Evolutionary conservation across 441 rosid species (phyloP).

Genomic region (Hypseocharis bilobata): DNA sequence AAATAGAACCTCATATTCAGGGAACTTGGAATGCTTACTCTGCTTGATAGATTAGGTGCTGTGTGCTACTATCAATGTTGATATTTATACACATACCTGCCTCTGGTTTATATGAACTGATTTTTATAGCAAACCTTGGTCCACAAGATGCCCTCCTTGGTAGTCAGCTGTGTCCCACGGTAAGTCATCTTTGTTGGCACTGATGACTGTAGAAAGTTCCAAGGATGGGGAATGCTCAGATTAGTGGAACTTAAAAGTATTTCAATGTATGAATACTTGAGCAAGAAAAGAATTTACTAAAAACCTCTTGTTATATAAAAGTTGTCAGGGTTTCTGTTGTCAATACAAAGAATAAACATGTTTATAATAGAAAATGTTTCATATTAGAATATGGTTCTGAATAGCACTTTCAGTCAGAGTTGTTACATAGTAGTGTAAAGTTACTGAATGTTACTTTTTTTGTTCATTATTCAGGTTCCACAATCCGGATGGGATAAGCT

Average conservation of each 20-base stretch:
- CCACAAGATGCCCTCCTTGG: neutral
- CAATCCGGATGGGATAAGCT: conserved; percentile 97
- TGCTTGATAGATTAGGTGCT: neutral
- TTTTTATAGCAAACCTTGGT: neutral
- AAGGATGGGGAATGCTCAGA: no score
- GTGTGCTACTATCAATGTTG: neutral
- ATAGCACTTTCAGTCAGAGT: neutral
- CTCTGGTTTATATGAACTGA: neutral
- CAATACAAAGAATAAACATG: no score
- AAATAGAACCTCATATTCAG: neutral
- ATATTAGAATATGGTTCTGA: no score
- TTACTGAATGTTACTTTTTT: conserved; percentile 15
- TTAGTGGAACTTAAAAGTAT: no score
- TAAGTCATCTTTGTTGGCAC: no score
- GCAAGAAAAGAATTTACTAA: no score
- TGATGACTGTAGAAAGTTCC: no score
- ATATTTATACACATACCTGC: neutral
- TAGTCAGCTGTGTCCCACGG: no score
- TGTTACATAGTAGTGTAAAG: neutral
- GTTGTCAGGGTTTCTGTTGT: no score
- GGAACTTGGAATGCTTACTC: neutral
- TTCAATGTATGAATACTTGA: no score
- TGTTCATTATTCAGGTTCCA: conserved; percentile 47
- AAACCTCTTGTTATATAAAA: no score
- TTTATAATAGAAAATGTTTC: no score